phyloP scores from a whole-genome alignment of 208 protist genomes.

The Trypanosomatidae sp. region DNA sequence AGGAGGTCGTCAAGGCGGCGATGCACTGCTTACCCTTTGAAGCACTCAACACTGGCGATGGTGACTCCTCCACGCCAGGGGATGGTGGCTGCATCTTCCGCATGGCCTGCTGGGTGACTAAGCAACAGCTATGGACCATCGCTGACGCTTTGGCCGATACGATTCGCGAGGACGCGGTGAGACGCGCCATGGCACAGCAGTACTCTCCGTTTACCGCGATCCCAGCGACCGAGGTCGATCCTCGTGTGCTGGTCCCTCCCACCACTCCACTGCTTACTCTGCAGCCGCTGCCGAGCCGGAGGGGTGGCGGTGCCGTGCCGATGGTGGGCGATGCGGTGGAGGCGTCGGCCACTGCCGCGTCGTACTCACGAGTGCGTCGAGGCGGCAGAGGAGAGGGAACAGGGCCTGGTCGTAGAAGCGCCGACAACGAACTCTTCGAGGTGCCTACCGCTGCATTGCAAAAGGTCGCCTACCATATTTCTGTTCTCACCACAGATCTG shows the following conservation, averaged over 20 bases:
- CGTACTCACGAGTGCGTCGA: not conserved
- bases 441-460: slow-evolving; percentile 35
- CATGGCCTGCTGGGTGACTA: slow-evolving; percentile 68
- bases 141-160: slow-evolving; percentile 54
- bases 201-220: slow-evolving; percentile 32
- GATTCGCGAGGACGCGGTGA: slow-evolving; percentile 57
- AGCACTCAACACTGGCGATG: slow-evolving; percentile 23
- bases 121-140: slow-evolving; percentile 51
- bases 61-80: not conserved
- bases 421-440: slow-evolving; percentile 27
- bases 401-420: not conserved
- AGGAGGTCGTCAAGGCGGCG: slow-evolving; percentile 58
- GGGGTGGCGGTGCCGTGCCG: not conserved
- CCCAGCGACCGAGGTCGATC: slow-evolving; percentile 15
- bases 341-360: not conserved
- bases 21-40: slow-evolving; percentile 91
- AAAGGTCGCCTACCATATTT: slow-evolving; percentile 55
- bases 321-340: not conserved
- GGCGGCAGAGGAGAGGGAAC: not conserved
- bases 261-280: slow-evolving; percentile 27
- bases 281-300: slow-evolving; percentile 11
- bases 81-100: slow-evolving; percentile 30
- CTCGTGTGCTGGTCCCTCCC: slow-evolving; percentile 27
- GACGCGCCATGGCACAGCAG: slow-evolving; percentile 25
- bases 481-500: slow-evolving; percentile 45